These are phyloP conservation scores for Immersiella caudata DNA, from an alignment of 495 filamentous ascomycete genomes.

Conservation along the genomic window DNA sequence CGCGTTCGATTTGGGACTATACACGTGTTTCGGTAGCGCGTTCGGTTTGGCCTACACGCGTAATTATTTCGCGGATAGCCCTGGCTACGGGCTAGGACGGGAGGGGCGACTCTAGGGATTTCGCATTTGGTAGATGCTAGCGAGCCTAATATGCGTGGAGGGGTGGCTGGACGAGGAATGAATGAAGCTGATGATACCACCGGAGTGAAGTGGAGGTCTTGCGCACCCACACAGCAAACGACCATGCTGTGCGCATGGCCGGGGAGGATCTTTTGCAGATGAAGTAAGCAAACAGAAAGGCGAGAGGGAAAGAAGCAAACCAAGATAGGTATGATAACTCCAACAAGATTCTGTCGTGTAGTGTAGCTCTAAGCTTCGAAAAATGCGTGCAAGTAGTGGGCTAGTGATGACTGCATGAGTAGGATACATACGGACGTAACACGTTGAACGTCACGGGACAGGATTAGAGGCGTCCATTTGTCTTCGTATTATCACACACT, in stretches of 20 bases:
- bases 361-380: background rate
- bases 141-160: background rate
- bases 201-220: background rate
- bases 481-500: background rate
- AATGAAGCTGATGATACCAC: conserved; percentile 11
- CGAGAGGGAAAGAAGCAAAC: background rate
- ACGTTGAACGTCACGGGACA: background rate
- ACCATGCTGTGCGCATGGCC: background rate
- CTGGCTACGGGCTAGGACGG: background rate
- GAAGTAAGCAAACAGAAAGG: background rate
- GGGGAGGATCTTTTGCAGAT: background rate
- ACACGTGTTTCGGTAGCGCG: background rate
- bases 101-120: background rate
- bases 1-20: background rate
- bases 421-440: background rate
- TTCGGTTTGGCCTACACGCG: too few species aligned
- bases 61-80: background rate
- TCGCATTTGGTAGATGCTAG: background rate
- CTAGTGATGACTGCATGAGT: background rate
- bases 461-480: background rate
- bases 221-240: background rate
- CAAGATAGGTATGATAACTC: background rate
- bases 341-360: background rate
- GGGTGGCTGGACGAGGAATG: background rate
- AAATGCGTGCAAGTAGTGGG: background rate